Percentiles rank a stretch among this genome's conserved stretches.
Evolutionary conservation across 202 grass and related monocot species (phyloP).

Genomic region (Sporobolus alterniflorus): DNA sequence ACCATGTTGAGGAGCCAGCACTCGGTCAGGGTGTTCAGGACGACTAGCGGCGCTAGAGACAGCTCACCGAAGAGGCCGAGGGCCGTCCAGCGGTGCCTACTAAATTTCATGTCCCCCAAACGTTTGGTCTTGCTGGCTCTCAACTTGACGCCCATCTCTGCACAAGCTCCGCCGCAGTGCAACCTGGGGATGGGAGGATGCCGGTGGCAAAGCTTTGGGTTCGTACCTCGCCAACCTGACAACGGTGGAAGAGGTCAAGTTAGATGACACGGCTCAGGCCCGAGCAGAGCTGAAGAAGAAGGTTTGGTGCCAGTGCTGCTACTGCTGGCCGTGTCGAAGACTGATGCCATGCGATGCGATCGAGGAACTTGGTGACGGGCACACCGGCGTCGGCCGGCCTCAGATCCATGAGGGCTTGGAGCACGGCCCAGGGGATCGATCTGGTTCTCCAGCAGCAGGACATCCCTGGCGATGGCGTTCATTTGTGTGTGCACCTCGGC

Average conservation of each 20-base stretch:
- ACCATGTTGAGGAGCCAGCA: background rate
- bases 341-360: background rate
- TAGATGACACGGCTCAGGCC: background rate
- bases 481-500: background rate
- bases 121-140: background rate
- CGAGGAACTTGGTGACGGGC: background rate
- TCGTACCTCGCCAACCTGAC: background rate
- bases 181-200: background rate
- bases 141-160: background rate
- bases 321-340: background rate
- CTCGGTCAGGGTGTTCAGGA: background rate
- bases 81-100: background rate
- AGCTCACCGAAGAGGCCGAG: background rate
- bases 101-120: background rate
- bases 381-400: background rate
- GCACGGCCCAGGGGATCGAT: background rate
- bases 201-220: too few species aligned
- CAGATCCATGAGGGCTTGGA: background rate
- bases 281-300: background rate
- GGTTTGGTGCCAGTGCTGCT: background rate
- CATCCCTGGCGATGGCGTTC: background rate
- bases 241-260: background rate
- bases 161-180: background rate
- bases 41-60: background rate
- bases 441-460: background rate